Percentiles rank a stretch among this genome's conserved stretches.
These are phyloP conservation scores for Populus deltoides DNA, from an alignment of 345 rosid species.

Conservation along the genomic window DNA sequence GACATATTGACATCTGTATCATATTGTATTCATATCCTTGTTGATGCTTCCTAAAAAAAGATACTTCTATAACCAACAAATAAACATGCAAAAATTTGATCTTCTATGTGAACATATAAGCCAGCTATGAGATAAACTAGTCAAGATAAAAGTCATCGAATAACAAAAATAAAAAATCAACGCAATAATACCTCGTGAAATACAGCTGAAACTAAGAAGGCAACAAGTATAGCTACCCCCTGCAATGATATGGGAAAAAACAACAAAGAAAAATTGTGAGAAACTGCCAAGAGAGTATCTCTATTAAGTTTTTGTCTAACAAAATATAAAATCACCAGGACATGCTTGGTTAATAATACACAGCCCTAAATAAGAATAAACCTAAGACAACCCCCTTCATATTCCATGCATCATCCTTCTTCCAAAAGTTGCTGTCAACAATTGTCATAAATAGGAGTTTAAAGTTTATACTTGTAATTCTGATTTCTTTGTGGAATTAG, in stretches of 20 bases:
- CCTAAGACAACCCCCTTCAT: neutral
- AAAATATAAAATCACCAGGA: neutral
- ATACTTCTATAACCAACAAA: neutral
- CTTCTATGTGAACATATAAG: no score
- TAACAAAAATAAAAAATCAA: neutral
- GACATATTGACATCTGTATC: neutral
- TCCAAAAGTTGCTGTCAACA: no score
- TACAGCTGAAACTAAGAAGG: slow-evolving; percentile 82
- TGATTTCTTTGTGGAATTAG: neutral
- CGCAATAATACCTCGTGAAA: slow-evolving; percentile 77
- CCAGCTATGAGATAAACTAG: neutral
- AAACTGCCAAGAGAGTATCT: neutral
- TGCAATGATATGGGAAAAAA: slow-evolving; percentile 22
- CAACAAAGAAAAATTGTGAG: neutral
- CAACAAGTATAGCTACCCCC: slow-evolving; percentile 67
- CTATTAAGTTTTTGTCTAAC: neutral
- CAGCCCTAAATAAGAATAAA: neutral
- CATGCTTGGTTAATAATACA: neutral
- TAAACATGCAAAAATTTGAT: neutral
- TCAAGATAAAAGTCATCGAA: neutral
- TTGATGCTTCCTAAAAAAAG: neutral
- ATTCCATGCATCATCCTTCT: neutral
- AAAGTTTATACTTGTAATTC: no score
- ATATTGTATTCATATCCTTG: neutral
- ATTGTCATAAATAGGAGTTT: no score